Percentiles rank a stretch among this genome's conserved stretches.
phyloP scores from a whole-genome alignment of 352 stramenopile genomes.

The Pseudoperonospora humuli region DNA sequence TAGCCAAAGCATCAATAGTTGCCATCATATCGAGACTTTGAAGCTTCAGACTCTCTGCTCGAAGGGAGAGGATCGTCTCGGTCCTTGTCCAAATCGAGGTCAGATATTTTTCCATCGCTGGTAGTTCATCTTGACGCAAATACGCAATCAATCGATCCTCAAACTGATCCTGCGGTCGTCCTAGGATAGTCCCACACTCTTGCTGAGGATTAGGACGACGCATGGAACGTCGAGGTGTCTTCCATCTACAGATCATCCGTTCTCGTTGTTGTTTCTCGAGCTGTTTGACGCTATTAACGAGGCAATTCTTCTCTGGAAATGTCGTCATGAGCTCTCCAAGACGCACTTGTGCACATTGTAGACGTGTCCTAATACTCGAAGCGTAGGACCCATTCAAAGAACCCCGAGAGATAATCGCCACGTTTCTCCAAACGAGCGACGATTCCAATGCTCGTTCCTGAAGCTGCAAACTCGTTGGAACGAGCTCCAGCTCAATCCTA shows the following conservation, averaged over 20 bases:
- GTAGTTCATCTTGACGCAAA: constrained; percentile 36
- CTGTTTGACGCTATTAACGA: constrained; percentile 30
- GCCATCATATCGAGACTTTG: constrained; percentile 8
- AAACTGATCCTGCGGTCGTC: constrained; percentile 14
- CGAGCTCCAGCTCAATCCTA: constrained; percentile 11
- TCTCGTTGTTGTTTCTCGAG: constrained; percentile 34
- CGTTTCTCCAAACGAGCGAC: constrained; percentile 2
- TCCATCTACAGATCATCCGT: constrained; percentile 33
- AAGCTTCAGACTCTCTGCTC: constrained; percentile 9
- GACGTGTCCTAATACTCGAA: neutral
- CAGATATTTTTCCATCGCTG: constrained; percentile 41
- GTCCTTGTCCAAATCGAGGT: constrained; percentile 31
- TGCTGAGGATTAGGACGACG: constrained; percentile 3
- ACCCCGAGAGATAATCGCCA: constrained; percentile 12
- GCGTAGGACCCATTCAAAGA: neutral
- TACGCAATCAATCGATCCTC: constrained; percentile 28
- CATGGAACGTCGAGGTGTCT: neutral
- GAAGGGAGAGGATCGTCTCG: constrained; percentile 31
- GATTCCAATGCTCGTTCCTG: constrained; percentile 3
- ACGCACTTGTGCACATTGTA: constrained; percentile 14
- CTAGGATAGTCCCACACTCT: constrained; percentile 2
- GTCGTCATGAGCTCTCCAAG: constrained; percentile 15
- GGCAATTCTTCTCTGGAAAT: constrained; percentile 28
- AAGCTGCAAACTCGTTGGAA: constrained; percentile 10
- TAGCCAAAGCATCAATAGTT: constrained; percentile 14